phyloP scores from a whole-genome alignment of 2,329 filamentous ascomycete genomes.

The Herpotrichia juniperi region DNA sequence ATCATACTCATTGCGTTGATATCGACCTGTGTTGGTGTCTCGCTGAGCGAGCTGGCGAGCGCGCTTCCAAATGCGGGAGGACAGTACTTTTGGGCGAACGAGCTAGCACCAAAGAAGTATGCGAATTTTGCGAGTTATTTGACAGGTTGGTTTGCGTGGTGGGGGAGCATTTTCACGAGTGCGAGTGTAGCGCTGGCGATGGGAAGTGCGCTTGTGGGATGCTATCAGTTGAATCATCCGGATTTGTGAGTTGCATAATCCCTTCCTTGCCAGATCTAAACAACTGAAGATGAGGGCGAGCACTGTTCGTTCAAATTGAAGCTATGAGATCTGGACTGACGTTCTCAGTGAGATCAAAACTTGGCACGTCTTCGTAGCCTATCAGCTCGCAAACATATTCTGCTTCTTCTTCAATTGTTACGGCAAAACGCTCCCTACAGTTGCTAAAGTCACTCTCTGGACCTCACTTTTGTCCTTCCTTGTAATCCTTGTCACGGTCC shows the following conservation, averaged over 20 bases:
- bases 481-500: conserved; percentile 57
- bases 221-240: conserved; percentile 59
- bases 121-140: conserved; percentile 54
- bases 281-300: background rate
- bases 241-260: conserved; percentile 52
- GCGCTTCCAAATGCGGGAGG: conserved; percentile 59
- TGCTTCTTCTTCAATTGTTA: conserved; percentile 57
- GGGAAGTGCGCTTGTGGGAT: conserved; percentile 56
- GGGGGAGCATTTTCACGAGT: conserved; percentile 60
- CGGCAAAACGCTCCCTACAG: conserved; percentile 42
- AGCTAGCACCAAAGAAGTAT: conserved; percentile 54
- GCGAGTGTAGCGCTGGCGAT: conserved; percentile 59
- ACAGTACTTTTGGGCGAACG: conserved; percentile 59
- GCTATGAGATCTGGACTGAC: conserved; percentile 9
- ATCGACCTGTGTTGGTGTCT: conserved; percentile 53
- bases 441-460: conserved; percentile 54
- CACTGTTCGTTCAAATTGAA: background rate
- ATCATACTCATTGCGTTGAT: conserved; percentile 55
- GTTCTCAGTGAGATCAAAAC: conserved; percentile 33
- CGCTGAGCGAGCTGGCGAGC: conserved; percentile 55
- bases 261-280: background rate
- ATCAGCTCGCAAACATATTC: conserved; percentile 55
- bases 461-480: conserved; percentile 55
- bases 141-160: conserved; percentile 60
- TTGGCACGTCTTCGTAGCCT: conserved; percentile 51